Percentiles rank a stretch among this genome's conserved stretches.
These are phyloP conservation scores for Plasmodium chabaudi DNA, from an alignment of 169 alveolate species.

Conservation along the genomic window DNA sequence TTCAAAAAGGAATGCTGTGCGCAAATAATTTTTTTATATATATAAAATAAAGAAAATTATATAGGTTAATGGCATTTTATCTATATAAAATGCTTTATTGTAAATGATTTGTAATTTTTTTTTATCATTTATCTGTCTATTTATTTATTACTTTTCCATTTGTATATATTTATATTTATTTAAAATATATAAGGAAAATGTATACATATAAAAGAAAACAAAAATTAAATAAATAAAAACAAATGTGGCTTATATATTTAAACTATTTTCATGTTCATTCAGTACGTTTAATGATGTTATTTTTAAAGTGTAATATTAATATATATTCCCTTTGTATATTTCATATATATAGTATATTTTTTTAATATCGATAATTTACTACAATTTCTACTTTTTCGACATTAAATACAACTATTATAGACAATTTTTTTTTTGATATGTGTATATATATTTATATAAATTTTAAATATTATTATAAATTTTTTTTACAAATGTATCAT, in stretches of 20 bases:
- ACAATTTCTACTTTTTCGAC: too few relatives aligned
- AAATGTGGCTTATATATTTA: not conserved
- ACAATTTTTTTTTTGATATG: not conserved
- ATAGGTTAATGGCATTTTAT: slow-evolving; percentile 11
- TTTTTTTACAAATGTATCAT: slow-evolving; percentile 4
- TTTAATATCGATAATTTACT: too few relatives aligned
- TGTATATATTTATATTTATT: slow-evolving; percentile 11
- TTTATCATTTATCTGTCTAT: slow-evolving; percentile 19
- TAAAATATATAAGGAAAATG: not conserved
- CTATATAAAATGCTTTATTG: too few relatives aligned
- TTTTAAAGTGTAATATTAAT: too few relatives aligned
- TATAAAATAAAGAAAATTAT: not conserved
- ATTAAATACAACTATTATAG: too few relatives aligned
- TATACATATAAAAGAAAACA: slow-evolving; percentile 13
- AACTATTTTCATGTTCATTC: too few relatives aligned
- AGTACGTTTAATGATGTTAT: too few relatives aligned
- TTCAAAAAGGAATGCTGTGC: not conserved
- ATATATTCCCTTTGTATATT: too few relatives aligned
- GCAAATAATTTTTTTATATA: slow-evolving; percentile 14
- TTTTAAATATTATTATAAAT: not conserved
- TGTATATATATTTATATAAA: not conserved
- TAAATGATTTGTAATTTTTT: not conserved
- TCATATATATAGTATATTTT: too few relatives aligned
- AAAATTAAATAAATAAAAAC: not conserved
- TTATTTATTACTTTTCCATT: slow-evolving; percentile 20